phyloP scores from a whole-genome alignment of 2,329 filamentous ascomycete genomes.

The Parastagonospora avenae region DNA sequence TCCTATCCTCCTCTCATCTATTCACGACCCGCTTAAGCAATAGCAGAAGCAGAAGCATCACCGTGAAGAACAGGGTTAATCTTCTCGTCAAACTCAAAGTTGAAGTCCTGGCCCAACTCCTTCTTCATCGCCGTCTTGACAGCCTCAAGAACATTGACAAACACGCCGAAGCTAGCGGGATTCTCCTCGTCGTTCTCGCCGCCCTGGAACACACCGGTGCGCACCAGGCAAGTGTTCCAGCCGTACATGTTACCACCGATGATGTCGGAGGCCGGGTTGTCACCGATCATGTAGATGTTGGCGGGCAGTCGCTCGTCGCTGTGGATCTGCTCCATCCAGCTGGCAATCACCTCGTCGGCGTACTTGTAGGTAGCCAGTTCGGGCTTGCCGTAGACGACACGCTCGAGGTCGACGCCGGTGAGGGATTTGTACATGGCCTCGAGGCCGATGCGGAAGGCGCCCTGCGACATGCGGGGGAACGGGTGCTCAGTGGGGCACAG shows the following conservation, averaged over 20 bases:
- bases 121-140: conserved; percentile 70
- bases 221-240: conserved; percentile 80
- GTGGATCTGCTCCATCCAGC: conserved; percentile 78
- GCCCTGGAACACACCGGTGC: conserved; percentile 79
- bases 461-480: conserved; percentile 72
- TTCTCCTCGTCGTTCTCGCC: conserved; percentile 77
- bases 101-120: conserved; percentile 75
- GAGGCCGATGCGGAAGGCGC: conserved; percentile 74
- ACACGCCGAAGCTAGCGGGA: conserved; percentile 78
- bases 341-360: conserved; percentile 72
- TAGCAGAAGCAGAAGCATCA: conserved; percentile 56
- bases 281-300: conserved; percentile 78
- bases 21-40: conserved; percentile 51
- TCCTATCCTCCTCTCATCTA: no score
- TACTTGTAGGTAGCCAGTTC: conserved; percentile 79
- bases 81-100: conserved; percentile 72
- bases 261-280: conserved; percentile 76
- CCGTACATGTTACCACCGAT: conserved; percentile 80
- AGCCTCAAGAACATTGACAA: conserved; percentile 73
- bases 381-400: conserved; percentile 77
- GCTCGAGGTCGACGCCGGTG: conserved; percentile 73
- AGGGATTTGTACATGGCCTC: conserved; percentile 75
- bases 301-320: conserved; percentile 70
- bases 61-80: conserved; percentile 70
- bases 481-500: conserved; percentile 66